Evolutionary conservation across 2,329 filamentous ascomycete species (phyloP), one percentile per base, ranked within the genome.

Genomic region (Sporothrix protearum): DNA sequence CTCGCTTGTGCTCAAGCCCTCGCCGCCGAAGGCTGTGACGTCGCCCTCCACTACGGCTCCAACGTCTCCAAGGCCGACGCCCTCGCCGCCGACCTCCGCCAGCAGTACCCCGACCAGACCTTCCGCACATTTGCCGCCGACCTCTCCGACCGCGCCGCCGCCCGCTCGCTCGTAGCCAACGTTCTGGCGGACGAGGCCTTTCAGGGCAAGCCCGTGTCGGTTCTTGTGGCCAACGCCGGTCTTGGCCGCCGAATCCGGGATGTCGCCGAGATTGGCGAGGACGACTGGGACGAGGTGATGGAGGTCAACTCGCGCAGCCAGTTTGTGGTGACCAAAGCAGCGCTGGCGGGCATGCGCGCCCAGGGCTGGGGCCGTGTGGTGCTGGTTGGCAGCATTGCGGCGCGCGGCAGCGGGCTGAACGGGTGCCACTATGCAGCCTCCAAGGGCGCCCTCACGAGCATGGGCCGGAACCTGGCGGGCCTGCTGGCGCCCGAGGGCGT

Each of bases 171-270:
- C 16, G 71, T 72, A 1, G 36, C n/a, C 36, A 33, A 42, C 1
- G 53, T 72, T 12, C 49, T 72, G 19, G 82, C 84, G 28, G 71
- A 74, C 33, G 14, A 49, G 8, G 83, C 86, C 47, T 85, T 89
- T 19, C 80, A 83, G 53, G 87, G 87, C 71, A 77, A 81, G 39
- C 39, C 88, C 71, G 85, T 90, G 33, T 80, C 83, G 70, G 90
- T 92, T 28, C 80, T 92, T 2, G 78, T 92, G 33, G 87, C 86
- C 10, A 92, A 92, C 76, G 90, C 90, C 1, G 89, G 89, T 0
- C 85, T 89, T 74, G 89, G 89, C 53, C 88, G 88, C 76, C 83
- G 88, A n/a, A 85, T 89, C 71, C 80, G 80, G 2, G 78, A 81
- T 64, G 83, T 88, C 64, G 81, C 84, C 76, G 88, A 90, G 72